Percentiles rank a stretch among this genome's conserved stretches.
Conservation (phyloP, 306 rosid species). For the Carpinus fangiana region DNA sequence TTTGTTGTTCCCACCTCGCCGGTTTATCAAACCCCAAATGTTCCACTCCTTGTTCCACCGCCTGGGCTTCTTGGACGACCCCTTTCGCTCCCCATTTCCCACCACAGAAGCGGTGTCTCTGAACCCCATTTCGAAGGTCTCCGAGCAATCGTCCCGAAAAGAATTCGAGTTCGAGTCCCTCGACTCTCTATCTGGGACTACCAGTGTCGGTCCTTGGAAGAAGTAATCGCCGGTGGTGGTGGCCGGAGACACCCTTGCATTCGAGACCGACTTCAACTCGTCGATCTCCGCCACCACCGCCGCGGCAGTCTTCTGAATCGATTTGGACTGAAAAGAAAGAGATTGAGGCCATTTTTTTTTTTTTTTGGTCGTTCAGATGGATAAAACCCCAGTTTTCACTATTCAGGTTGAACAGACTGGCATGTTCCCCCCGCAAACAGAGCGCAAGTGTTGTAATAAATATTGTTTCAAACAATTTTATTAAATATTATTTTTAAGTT, state of each 20-base stretch:
- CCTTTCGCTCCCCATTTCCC: conserved; percentile 62
- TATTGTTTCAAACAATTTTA: no score
- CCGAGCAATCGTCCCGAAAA: conserved; percentile 75
- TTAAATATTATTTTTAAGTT: no score
- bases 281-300: conserved; percentile 95
- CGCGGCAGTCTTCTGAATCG: conserved; percentile 85
- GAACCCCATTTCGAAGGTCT: conserved; percentile 59
- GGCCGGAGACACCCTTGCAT: conserved; percentile 70
- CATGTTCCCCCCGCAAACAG: no score
- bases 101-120: conserved; percentile 51
- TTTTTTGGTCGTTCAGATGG: no score
- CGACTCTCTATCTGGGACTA: conserved; percentile 49
- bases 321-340: no score
- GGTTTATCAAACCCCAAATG: conserved; percentile 78
- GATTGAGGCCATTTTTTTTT: no score
- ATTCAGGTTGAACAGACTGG: no score
- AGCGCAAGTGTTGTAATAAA: no score
- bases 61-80: conserved; percentile 60
- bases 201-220: conserved; percentile 55
- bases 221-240: conserved; percentile 49
- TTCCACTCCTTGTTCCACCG: conserved; percentile 90
- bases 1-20: conserved; percentile 63
- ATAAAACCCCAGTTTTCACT: no score
- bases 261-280: conserved; percentile 71
- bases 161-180: conserved; percentile 77